phyloP scores from a whole-genome alignment of 2,329 filamentous ascomycete species.

The Diaporthe caulivora region DNA sequence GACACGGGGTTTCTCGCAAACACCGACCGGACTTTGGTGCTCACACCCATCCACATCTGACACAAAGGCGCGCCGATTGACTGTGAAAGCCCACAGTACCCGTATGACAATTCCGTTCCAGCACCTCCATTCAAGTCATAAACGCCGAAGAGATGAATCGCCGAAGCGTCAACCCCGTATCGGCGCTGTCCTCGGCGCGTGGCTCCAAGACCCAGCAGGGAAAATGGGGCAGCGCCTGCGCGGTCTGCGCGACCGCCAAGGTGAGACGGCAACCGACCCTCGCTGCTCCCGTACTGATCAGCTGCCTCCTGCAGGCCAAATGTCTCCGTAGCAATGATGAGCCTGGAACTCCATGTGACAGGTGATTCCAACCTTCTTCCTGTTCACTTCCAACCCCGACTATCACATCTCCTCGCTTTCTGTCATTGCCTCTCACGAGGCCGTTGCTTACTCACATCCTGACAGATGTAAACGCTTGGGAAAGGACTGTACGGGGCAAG shows the following conservation, averaged over 20 bases:
- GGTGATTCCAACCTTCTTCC: constrained; percentile 45
- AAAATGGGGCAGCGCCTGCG: constrained; percentile 39
- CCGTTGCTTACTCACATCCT: not conserved
- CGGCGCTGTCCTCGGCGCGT: not conserved
- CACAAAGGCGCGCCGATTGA: not conserved
- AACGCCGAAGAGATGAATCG: constrained; percentile 28
- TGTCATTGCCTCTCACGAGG: too few species aligned
- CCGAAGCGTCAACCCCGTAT: constrained; percentile 27
- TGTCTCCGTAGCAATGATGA: constrained; percentile 32
- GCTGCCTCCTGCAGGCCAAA: constrained; percentile 29
- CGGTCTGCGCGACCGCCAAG: constrained; percentile 37
- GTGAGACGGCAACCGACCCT: constrained; percentile 20
- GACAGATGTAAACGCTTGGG: constrained; percentile 60
- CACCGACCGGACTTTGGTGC: constrained; percentile 6
- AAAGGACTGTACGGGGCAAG: constrained; percentile 61
- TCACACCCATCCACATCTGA: not conserved
- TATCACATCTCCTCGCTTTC: not conserved
- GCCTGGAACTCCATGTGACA: constrained; percentile 38
- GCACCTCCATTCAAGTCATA: not conserved
- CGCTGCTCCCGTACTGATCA: constrained; percentile 1
- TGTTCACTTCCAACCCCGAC: not conserved
- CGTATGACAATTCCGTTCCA: not conserved
- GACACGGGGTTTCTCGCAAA: constrained; percentile 18
- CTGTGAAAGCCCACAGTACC: not conserved
- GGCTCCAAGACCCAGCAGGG: constrained; percentile 30